These are phyloP conservation scores for Phaseolus lunatus DNA, from an alignment of 306 rosid species.

Conservation along the genomic window DNA sequence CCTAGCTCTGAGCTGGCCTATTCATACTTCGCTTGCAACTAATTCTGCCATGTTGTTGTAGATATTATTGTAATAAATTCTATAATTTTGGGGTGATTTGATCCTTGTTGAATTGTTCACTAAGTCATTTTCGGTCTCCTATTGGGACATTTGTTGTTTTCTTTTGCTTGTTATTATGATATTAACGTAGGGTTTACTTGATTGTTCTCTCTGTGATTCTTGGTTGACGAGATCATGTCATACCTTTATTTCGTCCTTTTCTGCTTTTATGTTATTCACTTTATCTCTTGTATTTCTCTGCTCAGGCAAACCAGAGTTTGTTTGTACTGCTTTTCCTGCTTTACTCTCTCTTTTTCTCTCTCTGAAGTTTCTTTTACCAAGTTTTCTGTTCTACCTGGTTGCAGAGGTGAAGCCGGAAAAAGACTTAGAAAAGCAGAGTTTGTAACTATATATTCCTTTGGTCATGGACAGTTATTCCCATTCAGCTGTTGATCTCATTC, in stretches of 20 bases:
- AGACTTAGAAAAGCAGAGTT: slow-evolving; percentile 22
- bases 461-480: slow-evolving; percentile 23
- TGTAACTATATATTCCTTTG: slow-evolving; percentile 12
- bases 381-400: slow-evolving; percentile 35
- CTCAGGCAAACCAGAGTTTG: slow-evolving; percentile 47
- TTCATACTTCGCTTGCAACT: background rate
- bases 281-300: slow-evolving; percentile 54
- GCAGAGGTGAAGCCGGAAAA: slow-evolving; percentile 29
- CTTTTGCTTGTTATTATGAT: slow-evolving; percentile 42
- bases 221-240: slow-evolving; percentile 61
- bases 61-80: background rate
- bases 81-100: background rate
- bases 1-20: background rate
- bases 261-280: slow-evolving; percentile 63
- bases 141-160: slow-evolving; percentile 32
- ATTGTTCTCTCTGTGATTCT: slow-evolving; percentile 48
- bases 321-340: slow-evolving; percentile 31
- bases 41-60: background rate
- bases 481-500: slow-evolving; percentile 32
- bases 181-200: slow-evolving; percentile 52
- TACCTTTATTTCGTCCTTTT: slow-evolving; percentile 65
- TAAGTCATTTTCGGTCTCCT: slow-evolving; percentile 31
- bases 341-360: slow-evolving; percentile 23
- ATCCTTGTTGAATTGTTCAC: slow-evolving; percentile 14
- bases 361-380: slow-evolving; percentile 14